Base-by-base conservation (phyloP, 2,329 filamentous ascomycete species). In the Calonectria montana region DNA sequence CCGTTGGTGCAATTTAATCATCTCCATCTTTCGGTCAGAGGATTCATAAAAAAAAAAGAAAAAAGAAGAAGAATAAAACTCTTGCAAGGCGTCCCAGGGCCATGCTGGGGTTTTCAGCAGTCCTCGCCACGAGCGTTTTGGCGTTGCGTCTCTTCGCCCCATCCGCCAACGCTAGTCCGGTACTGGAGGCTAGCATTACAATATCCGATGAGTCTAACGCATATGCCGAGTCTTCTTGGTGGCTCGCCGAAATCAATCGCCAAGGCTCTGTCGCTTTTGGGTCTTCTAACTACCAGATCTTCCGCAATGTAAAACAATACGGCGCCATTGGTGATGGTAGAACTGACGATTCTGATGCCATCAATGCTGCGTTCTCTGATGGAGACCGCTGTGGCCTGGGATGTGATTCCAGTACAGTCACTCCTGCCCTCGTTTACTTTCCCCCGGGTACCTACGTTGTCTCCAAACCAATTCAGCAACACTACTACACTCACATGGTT, bases 401-500 rank as follows among this genome's bases (percentile, higher is more conserved):
- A 73, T 98, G 96, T 81, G 94, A 97, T 81, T 97, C 95, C 2
- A 91, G 90, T 37, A 98, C 96, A 3, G 90, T 90, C n/a, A 91
- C 91, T 1, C 96, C 96, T 0, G 96, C 94, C 31, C 86, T 98
- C 16, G 91, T 98, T 65, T 98, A 97, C 87, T 97, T 98, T 87
- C 96, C 95, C 41, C 88, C 94, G 12, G 96, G 96, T 75, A 97
- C 92, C 68, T 98, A 98, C 80, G 80, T 93, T n/a, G 92, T 98
- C 77, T 94, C 91, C 81, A 89, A 87, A 79, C 94, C 96, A 25
- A 91, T 98, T 75, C 85, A 95, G 64, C 93, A 95, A 82, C 93
- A 93, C 83, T 98, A 98, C 88, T 98, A 98, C 86, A 97, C 96
- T 10, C 95, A 98, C 82, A 91, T 98, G 73, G 88, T 98, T 41